These are phyloP conservation scores for Mycoemilia scoparia DNA, from an alignment of 192 early-diverging fungal species.

Conservation along the genomic window DNA sequence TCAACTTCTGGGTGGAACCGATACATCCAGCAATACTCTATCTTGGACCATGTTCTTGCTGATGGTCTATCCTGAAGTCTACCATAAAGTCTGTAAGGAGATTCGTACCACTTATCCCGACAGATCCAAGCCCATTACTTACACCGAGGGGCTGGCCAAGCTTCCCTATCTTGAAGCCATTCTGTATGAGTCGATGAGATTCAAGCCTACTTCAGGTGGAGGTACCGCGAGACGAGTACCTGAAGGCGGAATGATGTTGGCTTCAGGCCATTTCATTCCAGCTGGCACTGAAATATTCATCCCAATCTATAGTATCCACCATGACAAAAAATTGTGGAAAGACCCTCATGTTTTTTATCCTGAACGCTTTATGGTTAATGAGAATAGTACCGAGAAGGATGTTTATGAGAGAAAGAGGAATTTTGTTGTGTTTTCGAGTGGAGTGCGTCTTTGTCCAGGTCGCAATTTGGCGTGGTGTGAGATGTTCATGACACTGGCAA, in stretches of 20 bases:
- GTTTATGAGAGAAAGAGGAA: conserved; percentile 1
- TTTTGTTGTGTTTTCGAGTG: conserved; percentile 13
- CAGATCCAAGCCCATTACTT: conserved; percentile 4
- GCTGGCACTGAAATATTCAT: conserved; percentile 4
- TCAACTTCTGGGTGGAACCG: conserved; percentile 22
- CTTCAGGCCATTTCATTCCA: conserved; percentile 7
- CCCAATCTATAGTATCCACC: conserved; percentile 15
- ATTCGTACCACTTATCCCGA: conserved; percentile 14
- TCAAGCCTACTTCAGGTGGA: conserved; percentile 9
- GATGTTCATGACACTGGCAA: conserved; percentile 19
- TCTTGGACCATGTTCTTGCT: conserved; percentile 15
- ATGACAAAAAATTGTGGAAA: conserved; percentile 4
- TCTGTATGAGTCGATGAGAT: conserved; percentile 20
- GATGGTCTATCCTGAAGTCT: conserved; percentile 10
- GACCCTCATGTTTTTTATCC: conserved; percentile 11
- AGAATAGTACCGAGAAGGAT: too few relatives aligned
- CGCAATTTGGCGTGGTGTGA: conserved; percentile 18
- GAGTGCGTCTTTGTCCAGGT: conserved; percentile 21
- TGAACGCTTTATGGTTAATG: conserved; percentile 20
- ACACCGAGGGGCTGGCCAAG: conserved; percentile 3
- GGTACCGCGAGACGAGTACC: conserved; percentile 13
- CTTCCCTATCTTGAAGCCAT: conserved; percentile 20
- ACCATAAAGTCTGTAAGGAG: conserved; percentile 7
- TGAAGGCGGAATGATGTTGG: background rate
- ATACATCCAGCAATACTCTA: conserved; percentile 27